Evolutionary conservation across 2,329 filamentous ascomycete species (phyloP), one percentile per base, ranked within the genome.

Genomic region (Eutypa lata): DNA sequence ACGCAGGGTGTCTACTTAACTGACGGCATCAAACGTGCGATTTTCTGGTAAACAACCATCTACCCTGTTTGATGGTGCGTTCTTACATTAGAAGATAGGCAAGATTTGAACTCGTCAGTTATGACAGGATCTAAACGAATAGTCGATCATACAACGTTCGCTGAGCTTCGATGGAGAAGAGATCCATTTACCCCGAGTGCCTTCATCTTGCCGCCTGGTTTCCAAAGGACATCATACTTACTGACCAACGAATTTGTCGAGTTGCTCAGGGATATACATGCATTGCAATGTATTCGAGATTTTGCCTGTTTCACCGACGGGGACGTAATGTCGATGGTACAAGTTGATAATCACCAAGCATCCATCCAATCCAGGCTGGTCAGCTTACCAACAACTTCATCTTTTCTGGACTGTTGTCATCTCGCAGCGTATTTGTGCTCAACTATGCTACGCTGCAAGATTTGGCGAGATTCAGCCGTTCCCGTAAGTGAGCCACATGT

Each of bases 381-480:
- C 2, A 43, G 47, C 7, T 54, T 73, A 3, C 53, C 55, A 4
- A 58, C 56, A 10, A 2, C 14, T 0, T 68, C 61, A 0, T 40
- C 59, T 2, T 19, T 72, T 5, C 51, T 58, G 1, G 64, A 68
- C 2, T 73, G 68, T 51, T 74, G 70, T n/a, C 58, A 65, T 44
- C 61, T 76, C 1, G 73, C 70, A 2, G 69, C 70, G 8, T 76
- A 75, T 59, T 31, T 76, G n/a, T 73, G 68, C 49, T 71, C 73
- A 3, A 59, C 53, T 7, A 73, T 70, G 67, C 48, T 76, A 0
- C 65, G 73, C 42, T 76, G 73, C 54, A 75, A 64, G 33, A 24
- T 72, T 3, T 76, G 74, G 74, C 61, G 67, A 16, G 60, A 62
- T 26, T 68, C 63, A 11, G 60, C 68, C 0, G 69, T 76, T 53